These are phyloP conservation scores for Diplocarpon mali DNA, from an alignment of 2,329 filamentous ascomycete species.

Conservation along the genomic window DNA sequence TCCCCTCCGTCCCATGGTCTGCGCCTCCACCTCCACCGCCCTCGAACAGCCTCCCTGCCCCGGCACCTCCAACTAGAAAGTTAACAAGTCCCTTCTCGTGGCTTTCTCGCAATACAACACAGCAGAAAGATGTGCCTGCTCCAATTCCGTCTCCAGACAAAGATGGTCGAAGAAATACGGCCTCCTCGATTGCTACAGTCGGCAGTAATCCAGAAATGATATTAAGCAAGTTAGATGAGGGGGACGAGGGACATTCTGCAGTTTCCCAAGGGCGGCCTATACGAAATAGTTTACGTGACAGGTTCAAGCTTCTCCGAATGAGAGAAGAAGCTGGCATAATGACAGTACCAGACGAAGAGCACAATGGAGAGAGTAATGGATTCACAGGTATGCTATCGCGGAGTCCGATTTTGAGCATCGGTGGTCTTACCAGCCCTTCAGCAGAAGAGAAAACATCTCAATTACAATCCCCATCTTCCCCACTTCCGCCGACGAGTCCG, in stretches of 20 bases:
- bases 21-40: constrained; percentile 35
- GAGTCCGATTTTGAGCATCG: constrained; percentile 29
- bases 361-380: constrained; percentile 21
- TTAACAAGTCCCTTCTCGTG: constrained; percentile 82
- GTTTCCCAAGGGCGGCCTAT: constrained; percentile 36
- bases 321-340: constrained; percentile 57
- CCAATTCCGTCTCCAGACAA: constrained; percentile 31
- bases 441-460: constrained; percentile 29
- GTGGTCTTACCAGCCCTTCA: constrained; percentile 35
- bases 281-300: constrained; percentile 60
- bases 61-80: constrained; percentile 43
- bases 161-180: constrained; percentile 56
- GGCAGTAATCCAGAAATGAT: constrained; percentile 74
- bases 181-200: constrained; percentile 67
- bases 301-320: constrained; percentile 68
- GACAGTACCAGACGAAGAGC: constrained; percentile 38
- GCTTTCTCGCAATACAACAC: constrained; percentile 59
- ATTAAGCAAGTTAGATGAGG: constrained; percentile 66
- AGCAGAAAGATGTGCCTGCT: constrained; percentile 43
- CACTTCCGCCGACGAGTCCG: constrained; percentile 28
- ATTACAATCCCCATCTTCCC: constrained; percentile 31
- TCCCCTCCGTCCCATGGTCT: constrained; percentile 65
- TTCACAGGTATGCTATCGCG: constrained; percentile 32
- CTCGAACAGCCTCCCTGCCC: constrained; percentile 16
- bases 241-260: constrained; percentile 50